Conservation (phyloP, 75 land plant genomes). For the Picea sitchensis region DNA sequence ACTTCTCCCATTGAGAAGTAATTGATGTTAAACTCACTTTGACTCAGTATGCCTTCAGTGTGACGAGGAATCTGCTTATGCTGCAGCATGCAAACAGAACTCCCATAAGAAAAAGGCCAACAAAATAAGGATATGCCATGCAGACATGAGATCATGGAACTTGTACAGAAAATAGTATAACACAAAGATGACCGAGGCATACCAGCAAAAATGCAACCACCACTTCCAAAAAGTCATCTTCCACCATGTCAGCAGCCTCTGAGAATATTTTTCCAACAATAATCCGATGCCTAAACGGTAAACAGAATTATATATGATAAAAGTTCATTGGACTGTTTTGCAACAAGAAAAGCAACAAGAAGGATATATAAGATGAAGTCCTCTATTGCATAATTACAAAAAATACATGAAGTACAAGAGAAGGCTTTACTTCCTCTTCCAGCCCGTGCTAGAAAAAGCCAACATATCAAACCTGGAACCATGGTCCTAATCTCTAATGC, state of each 20-base stretch:
- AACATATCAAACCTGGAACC: too few species aligned
- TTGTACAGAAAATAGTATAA: not conserved
- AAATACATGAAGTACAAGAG: too few species aligned
- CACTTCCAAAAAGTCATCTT: slow-evolving; percentile 35
- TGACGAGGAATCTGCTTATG: slow-evolving; percentile 41
- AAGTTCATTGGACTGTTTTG: not conserved
- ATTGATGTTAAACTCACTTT: slow-evolving; percentile 41
- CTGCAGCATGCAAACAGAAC: slow-evolving; percentile 21
- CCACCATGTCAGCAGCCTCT: slow-evolving; percentile 33
- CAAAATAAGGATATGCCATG: not conserved
- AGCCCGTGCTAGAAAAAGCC: too few species aligned
- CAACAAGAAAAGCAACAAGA: not conserved
- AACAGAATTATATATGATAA: not conserved
- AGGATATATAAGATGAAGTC: not conserved
- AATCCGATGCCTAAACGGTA: slow-evolving; percentile 33
- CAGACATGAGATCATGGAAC: not conserved
- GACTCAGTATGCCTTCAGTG: slow-evolving; percentile 34
- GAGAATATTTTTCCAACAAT: slow-evolving; percentile 34
- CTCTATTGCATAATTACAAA: not conserved
- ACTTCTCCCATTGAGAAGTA: slow-evolving; percentile 36
- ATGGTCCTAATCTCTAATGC: too few species aligned
- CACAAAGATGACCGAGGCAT: not conserved
- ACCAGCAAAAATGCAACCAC: slow-evolving; percentile 41
- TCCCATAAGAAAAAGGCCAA: not conserved
- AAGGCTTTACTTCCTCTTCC: too few species aligned